Evolutionary conservation across 164 flowering plant species (phyloP).

Genomic region (Amborella trichopoda): DNA sequence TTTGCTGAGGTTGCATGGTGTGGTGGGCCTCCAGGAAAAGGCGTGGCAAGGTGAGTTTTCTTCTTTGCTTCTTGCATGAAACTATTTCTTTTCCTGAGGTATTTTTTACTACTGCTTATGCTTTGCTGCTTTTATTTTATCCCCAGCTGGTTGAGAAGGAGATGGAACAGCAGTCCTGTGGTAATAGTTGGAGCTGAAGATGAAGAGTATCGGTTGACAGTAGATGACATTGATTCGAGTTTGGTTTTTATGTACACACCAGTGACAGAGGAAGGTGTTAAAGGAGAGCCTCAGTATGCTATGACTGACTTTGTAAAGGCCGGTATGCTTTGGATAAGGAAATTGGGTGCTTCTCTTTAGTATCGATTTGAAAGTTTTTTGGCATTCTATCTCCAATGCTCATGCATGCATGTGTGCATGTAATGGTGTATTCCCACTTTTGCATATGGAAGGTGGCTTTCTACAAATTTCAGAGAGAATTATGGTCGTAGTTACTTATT

Average conservation of each 20-base stretch:
- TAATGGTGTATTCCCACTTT: too few species aligned
- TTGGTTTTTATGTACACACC: conserved; percentile 98
- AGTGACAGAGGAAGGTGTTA: conserved; percentile 90
- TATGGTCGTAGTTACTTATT: too few species aligned
- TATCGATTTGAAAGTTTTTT: too few species aligned
- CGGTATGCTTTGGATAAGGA: conserved; percentile 49
- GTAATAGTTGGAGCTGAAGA: conserved; percentile 90
- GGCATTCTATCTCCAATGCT: too few species aligned
- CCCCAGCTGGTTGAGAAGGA: conserved; percentile 89
- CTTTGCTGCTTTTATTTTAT: neutral
- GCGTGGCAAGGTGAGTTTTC: conserved; percentile 71
- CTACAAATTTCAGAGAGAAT: too few species aligned
- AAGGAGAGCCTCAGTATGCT: conserved; percentile 96
- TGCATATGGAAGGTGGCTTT: too few species aligned
- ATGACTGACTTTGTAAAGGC: conserved; percentile 96
- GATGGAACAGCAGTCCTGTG: conserved; percentile 89
- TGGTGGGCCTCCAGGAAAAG: conserved; percentile 94
- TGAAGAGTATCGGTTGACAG: conserved; percentile 64
- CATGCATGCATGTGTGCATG: too few species aligned
- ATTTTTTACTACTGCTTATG: neutral
- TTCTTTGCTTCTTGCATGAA: conserved; percentile 3
- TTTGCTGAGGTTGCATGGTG: conserved; percentile 93
- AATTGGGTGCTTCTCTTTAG: too few species aligned
- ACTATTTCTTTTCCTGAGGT: neutral
- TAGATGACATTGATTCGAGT: conserved; percentile 87